A percentile compares a stretch with the other conserved stretches of the same genome.
phyloP scores from a whole-genome alignment of 441 rosid species.

The Euphorbia celastroides region DNA sequence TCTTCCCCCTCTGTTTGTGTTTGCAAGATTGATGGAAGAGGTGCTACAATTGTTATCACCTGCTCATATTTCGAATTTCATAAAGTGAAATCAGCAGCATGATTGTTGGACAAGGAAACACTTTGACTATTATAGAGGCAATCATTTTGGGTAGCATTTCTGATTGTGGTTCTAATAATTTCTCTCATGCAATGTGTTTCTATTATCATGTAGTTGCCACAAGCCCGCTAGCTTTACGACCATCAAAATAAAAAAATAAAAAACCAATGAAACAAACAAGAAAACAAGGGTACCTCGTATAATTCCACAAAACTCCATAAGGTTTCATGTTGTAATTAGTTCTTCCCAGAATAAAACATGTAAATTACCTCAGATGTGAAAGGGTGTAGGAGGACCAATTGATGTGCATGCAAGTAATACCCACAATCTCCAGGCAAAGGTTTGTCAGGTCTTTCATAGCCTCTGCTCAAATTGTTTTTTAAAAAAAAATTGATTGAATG shows the following conservation, averaged over 20 bases:
- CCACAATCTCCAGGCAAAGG: conserved; percentile 94
- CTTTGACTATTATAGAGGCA: not conserved
- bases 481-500: not conserved
- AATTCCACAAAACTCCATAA: not conserved
- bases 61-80: too few relatives aligned
- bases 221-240: too few relatives aligned
- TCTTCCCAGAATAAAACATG: not conserved
- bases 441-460: conserved; percentile 62
- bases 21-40: conserved; percentile 49
- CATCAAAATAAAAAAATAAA: too few relatives aligned
- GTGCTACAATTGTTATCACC: conserved; percentile 53
- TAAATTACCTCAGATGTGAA: conserved; percentile 44
- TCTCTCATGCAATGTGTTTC: too few relatives aligned
- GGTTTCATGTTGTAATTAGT: not conserved
- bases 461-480: conserved; percentile 33
- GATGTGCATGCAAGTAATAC: conserved; percentile 81
- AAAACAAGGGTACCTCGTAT: not conserved
- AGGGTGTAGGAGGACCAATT: conserved; percentile 51
- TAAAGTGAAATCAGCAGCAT: too few relatives aligned
- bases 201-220: too few relatives aligned
- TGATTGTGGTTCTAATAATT: too few relatives aligned
- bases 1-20: conserved; percentile 27
- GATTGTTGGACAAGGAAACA: not conserved
- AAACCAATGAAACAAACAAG: too few relatives aligned
- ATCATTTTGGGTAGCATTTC: too few relatives aligned